Conservation (phyloP, 2,329 filamentous ascomycete species). For the Calonectria pauciramosa region DNA sequence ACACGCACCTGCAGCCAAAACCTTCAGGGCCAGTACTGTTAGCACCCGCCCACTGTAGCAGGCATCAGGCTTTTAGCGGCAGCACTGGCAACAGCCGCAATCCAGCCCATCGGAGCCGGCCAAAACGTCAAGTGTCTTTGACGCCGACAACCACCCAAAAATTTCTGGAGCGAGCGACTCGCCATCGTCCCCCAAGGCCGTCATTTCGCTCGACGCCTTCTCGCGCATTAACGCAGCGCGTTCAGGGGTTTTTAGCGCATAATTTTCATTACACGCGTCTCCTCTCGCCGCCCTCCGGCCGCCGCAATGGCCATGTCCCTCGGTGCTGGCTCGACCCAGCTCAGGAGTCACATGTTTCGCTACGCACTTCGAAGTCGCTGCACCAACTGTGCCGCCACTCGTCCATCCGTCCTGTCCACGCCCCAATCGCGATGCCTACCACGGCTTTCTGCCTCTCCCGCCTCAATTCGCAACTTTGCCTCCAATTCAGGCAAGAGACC, state of each 20-base stretch:
- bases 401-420: slow-evolving; percentile 39
- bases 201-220: slow-evolving; percentile 1
- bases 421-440: slow-evolving; percentile 44
- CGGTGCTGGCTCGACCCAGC: slow-evolving; percentile 51
- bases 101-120: slow-evolving; percentile 29
- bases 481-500: slow-evolving; percentile 59
- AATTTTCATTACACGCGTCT: slow-evolving; percentile 29
- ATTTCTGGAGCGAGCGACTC: slow-evolving; percentile 17
- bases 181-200: slow-evolving; percentile 1
- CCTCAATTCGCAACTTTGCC: slow-evolving; percentile 49
- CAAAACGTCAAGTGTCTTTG: slow-evolving; percentile 38
- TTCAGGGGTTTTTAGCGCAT: slow-evolving; percentile 16
- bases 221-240: slow-evolving; percentile 22
- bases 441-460: slow-evolving; percentile 39
- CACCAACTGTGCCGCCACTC: slow-evolving; percentile 44
- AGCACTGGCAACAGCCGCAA: slow-evolving; percentile 38
- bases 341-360: slow-evolving; percentile 50
- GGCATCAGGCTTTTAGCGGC: slow-evolving; percentile 36
- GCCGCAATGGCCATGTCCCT: slow-evolving; percentile 51
- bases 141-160: slow-evolving; percentile 44
- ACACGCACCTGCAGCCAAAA: background rate
- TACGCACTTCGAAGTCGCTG: slow-evolving; percentile 48
- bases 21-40: slow-evolving; percentile 10
- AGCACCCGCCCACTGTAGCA: slow-evolving; percentile 15
- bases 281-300: slow-evolving; percentile 22